phyloP scores from a whole-genome alignment of 352 stramenopile genomes.

The Pythium periplocum region DNA sequence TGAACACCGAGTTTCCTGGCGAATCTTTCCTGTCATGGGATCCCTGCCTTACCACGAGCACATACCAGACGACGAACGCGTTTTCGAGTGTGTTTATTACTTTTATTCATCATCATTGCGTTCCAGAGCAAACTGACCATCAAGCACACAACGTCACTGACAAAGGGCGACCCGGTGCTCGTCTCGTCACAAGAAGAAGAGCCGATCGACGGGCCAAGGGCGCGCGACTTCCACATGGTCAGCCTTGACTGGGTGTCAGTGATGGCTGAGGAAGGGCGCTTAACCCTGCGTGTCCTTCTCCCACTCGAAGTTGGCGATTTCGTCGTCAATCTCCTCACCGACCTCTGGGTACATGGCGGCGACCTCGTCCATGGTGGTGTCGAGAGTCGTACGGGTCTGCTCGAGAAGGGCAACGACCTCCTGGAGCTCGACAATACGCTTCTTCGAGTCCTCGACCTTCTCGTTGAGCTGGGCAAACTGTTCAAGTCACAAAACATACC shows the following conservation, averaged over 20 bases:
- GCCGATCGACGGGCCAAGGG: no score
- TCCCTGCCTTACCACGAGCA: no score
- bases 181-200: no score
- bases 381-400: constrained; percentile 78
- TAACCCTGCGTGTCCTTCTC: constrained; percentile 85
- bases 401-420: constrained; percentile 80
- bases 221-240: no score
- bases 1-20: no score
- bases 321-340: constrained; percentile 80
- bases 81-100: not conserved
- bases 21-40: no score
- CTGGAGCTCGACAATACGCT: constrained; percentile 82
- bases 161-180: no score
- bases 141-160: no score
- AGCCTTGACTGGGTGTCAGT: no score
- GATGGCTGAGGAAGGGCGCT: constrained; percentile 6
- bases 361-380: constrained; percentile 82
- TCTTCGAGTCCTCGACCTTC: constrained; percentile 82
- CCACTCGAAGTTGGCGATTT: constrained; percentile 88
- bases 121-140: not conserved
- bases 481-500: constrained; percentile 3
- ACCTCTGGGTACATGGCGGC: constrained; percentile 85
- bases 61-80: not conserved
- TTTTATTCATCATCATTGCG: no score
- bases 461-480: constrained; percentile 73